Evolutionary conservation across 208 protist genomes (phyloP).

Genomic region (Leishmania braziliensis): DNA sequence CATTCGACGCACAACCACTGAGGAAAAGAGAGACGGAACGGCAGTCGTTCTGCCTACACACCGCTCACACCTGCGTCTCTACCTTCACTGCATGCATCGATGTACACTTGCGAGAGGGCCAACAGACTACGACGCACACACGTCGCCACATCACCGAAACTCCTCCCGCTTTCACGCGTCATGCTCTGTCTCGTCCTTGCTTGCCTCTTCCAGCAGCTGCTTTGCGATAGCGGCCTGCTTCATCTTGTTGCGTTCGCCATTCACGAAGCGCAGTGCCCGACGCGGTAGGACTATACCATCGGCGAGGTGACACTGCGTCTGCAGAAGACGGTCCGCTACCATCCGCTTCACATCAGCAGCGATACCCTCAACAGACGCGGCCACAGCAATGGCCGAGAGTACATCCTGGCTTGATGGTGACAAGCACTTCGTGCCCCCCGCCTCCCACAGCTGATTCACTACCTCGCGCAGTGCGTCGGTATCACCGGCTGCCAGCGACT

Average conservation of each 20-base stretch:
- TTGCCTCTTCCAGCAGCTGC: conserved; percentile 31
- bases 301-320: conserved; percentile 47
- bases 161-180: conserved; percentile 3
- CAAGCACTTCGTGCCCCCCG: conserved; percentile 40
- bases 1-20: background rate
- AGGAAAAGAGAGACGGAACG: background rate
- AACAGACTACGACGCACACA: background rate
- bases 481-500: conserved; percentile 56
- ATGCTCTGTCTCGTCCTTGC: conserved; percentile 5
- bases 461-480: conserved; percentile 37
- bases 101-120: background rate
- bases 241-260: conserved; percentile 53
- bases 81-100: background rate
- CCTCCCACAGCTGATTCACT: conserved; percentile 61
- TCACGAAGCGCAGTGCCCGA: conserved; percentile 77
- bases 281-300: conserved; percentile 54
- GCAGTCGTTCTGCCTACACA: background rate
- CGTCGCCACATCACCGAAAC: conserved; percentile 2
- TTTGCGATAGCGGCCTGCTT: conserved; percentile 51
- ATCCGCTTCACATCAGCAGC: conserved; percentile 37
- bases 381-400: conserved; percentile 70
- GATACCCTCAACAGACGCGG: conserved; percentile 39
- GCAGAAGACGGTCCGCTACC: conserved; percentile 53
- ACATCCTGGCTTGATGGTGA: conserved; percentile 76
- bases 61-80: background rate